Conservation (phyloP, 495 filamentous ascomycete species). For the Tuber umbilicatum region DNA sequence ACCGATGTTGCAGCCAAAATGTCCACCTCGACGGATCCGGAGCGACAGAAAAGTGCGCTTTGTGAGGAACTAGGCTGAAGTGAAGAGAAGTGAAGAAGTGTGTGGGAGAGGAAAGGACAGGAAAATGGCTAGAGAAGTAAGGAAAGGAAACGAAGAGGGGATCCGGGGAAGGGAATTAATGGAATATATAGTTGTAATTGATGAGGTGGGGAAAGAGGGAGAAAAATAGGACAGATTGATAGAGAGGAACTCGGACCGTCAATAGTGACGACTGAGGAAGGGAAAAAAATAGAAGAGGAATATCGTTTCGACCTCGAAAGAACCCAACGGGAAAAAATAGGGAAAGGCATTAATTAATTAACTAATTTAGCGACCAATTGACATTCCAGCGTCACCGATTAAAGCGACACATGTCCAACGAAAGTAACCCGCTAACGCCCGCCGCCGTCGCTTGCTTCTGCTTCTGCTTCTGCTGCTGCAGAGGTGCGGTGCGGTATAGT, state of each 20-base stretch:
- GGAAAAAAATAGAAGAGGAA: neutral
- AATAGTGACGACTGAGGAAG: neutral
- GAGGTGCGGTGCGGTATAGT: neutral
- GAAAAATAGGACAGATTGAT: conserved; percentile 1
- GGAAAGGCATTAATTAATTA: neutral
- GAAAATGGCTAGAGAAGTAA: neutral
- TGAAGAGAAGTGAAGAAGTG: neutral
- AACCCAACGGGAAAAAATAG: neutral
- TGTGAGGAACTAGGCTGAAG: neutral
- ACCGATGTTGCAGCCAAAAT: neutral
- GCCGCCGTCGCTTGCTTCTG: neutral
- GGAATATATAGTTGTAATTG: neutral
- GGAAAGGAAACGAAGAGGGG: neutral
- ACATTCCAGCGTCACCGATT: neutral
- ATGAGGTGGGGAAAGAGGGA: neutral
- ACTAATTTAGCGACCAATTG: neutral
- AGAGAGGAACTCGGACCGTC: neutral
- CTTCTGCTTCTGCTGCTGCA: neutral
- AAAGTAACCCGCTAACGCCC: neutral
- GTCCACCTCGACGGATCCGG: neutral
- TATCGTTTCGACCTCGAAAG: neutral
- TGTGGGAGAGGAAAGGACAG: conserved; percentile 4
- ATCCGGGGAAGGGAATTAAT: neutral
- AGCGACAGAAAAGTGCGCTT: neutral
- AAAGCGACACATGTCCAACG: neutral